These are phyloP conservation scores for Linnemannia hyalina DNA, from an alignment of 192 early-diverging fungal species.

Conservation along the genomic window DNA sequence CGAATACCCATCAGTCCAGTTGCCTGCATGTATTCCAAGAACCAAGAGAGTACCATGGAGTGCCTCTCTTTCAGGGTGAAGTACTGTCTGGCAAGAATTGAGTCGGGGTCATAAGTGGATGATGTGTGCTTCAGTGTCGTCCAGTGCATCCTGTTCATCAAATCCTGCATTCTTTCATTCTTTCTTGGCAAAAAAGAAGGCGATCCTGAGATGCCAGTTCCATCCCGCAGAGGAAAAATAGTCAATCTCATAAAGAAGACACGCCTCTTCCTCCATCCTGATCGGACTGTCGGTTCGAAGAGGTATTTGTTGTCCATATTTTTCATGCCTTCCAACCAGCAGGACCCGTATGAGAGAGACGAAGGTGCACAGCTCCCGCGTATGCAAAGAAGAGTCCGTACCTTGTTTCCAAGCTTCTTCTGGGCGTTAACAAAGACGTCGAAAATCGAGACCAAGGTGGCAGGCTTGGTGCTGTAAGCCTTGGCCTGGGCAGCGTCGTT, in stretches of 20 bases:
- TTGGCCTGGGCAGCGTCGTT: constrained; percentile 75
- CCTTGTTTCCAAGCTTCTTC: constrained; percentile 69
- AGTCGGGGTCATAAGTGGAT: neutral
- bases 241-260: neutral
- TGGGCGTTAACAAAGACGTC: constrained; percentile 91
- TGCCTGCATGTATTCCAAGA: neutral
- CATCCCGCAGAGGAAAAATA: neutral
- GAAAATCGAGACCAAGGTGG: constrained; percentile 87
- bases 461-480: constrained; percentile 88
- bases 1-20: neutral
- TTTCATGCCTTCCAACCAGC: neutral
- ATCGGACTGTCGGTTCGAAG: neutral
- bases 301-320: neutral
- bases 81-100: neutral
- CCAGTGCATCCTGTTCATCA: neutral
- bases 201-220: neutral
- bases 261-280: neutral
- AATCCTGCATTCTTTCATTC: neutral
- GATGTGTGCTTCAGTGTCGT: neutral
- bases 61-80: neutral
- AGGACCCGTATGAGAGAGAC: neutral
- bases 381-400: constrained; percentile 6
- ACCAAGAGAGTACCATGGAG: neutral
- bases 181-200: neutral
- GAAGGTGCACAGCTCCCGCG: neutral